A percentile compares a stretch with the other conserved stretches of the same genome.
Conservation (phyloP, 345 rosid genomes). For the Zanthoxylum bungeanum region DNA sequence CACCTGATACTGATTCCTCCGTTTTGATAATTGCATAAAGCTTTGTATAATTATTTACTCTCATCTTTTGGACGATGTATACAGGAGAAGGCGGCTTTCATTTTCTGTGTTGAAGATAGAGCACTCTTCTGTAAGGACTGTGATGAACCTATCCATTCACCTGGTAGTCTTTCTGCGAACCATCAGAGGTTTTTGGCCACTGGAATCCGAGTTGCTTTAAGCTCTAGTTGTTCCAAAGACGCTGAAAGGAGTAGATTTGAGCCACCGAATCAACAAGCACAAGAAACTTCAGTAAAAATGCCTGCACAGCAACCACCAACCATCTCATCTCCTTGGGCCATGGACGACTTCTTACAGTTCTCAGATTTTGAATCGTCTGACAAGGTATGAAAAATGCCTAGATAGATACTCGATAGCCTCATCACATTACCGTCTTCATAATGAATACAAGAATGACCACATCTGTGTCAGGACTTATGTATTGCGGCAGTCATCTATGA, state of each 20-base stretch:
- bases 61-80: background rate
- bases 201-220: slow-evolving; percentile 80
- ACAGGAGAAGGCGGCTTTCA: slow-evolving; percentile 95
- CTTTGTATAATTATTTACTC: background rate
- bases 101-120: slow-evolving; percentile 96
- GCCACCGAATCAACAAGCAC: slow-evolving; percentile 59
- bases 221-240: slow-evolving; percentile 52
- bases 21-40: background rate
- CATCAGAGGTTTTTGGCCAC: slow-evolving; percentile 93
- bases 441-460: background rate
- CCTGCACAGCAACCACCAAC: slow-evolving; percentile 43
- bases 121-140: slow-evolving; percentile 90
- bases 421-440: background rate
- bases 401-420: background rate
- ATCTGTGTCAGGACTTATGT: background rate
- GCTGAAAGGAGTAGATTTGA: slow-evolving; percentile 41
- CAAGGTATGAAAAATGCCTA: slow-evolving; percentile 47
- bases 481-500: background rate
- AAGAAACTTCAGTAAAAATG: slow-evolving; percentile 34
- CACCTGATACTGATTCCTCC: background rate
- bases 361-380: slow-evolving; percentile 59
- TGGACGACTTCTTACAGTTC: slow-evolving; percentile 72
- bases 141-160: slow-evolving; percentile 73
- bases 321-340: slow-evolving; percentile 58
- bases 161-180: slow-evolving; percentile 75